Conservation (phyloP, 768 basidiomycete species). For the Mycena galericulata region DNA sequence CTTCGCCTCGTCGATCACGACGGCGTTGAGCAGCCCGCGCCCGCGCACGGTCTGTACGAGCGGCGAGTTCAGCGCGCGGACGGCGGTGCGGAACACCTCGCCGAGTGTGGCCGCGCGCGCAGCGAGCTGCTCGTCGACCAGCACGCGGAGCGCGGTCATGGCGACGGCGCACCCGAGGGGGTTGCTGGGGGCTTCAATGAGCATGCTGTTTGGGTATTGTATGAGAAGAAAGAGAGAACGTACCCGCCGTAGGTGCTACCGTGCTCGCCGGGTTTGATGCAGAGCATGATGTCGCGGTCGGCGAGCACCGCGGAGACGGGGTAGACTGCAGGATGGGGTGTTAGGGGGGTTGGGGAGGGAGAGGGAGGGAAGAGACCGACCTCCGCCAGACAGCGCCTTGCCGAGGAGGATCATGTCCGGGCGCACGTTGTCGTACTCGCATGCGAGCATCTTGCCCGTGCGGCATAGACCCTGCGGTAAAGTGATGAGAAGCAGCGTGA, state of each 20-base stretch:
- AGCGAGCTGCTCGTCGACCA: slow-evolving; percentile 86
- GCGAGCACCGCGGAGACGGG: slow-evolving; percentile 97
- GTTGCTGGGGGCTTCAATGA: slow-evolving; percentile 63
- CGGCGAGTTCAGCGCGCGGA: slow-evolving; percentile 73
- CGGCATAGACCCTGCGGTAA: not conserved
- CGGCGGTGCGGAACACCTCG: slow-evolving; percentile 77
- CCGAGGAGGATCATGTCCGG: slow-evolving; percentile 95
- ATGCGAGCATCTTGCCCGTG: slow-evolving; percentile 90
- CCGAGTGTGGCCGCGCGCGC: slow-evolving; percentile 86
- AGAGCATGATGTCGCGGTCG: slow-evolving; percentile 92
- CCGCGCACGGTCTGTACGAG: slow-evolving; percentile 87
- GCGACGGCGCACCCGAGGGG: slow-evolving; percentile 97
- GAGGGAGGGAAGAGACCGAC: slow-evolving; percentile 55
- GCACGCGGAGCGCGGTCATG: slow-evolving; percentile 91
- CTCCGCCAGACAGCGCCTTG: slow-evolving; percentile 96
- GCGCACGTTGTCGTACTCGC: slow-evolving; percentile 86
- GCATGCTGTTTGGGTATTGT: slow-evolving; percentile 7
- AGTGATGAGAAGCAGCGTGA: slow-evolving; percentile 1
- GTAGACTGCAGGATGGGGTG: slow-evolving; percentile 68
- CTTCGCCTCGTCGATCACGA: slow-evolving; percentile 90
- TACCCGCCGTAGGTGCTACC: slow-evolving; percentile 96
- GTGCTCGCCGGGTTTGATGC: slow-evolving; percentile 95
- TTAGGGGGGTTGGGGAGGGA: not conserved
- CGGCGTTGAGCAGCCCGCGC: slow-evolving; percentile 89
- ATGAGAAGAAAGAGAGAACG: slow-evolving; percentile 43